Evolutionary conservation across 495 filamentous ascomycete genomes (phyloP), one percentile per base, ranked within the genome.

Genomic region (Aspergillus haitiensis): DNA sequence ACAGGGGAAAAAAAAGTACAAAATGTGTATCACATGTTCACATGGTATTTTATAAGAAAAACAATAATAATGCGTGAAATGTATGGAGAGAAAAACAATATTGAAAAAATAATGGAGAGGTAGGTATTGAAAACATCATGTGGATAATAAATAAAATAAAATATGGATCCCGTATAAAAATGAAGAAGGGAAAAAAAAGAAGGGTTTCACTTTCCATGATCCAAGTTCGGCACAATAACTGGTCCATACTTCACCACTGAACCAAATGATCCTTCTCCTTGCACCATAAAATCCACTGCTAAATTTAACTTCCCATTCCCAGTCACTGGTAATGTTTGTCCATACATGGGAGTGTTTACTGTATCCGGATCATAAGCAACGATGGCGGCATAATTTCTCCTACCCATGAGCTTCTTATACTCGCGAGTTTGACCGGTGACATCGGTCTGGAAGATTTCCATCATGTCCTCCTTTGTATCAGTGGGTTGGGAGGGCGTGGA

Each of bases 381-480:
- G 63, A 94, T 88, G 11, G 93, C 93, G n/a, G 92, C 88, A 63
- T 98, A 98, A 64, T 97, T 98, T 37, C 94, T 76, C 31, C 95
- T 75, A 4, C 85, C 91, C 94, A 98, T 98, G 36, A 98, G 81
- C 66, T 91, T 89, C 70, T 90, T 90, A 62, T 89, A 77, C 74
- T 98, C 94, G 27, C 95, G 80, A 1, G 85, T 75, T 32, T 84
- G 77, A 12, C 95, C 93, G 52, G 84, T 88, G 15, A 93, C 89
- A 65, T 98, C 94, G 7, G 82, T 87, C 70, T 93, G 88, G 82
- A 98, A 98, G 63, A 98, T 91, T 76, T 98, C 94, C 86, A 98
- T 92, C 94, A 98, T 98, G 70, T 98, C 94, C 73, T 98, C 94
- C 72, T 98, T 98, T 39, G 94, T 98, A 69, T 98, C 94, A 21